Evolutionary conservation across 2,329 filamentous ascomycete genomes (phyloP).

Genomic region (Lecanicillium sp.): DNA sequence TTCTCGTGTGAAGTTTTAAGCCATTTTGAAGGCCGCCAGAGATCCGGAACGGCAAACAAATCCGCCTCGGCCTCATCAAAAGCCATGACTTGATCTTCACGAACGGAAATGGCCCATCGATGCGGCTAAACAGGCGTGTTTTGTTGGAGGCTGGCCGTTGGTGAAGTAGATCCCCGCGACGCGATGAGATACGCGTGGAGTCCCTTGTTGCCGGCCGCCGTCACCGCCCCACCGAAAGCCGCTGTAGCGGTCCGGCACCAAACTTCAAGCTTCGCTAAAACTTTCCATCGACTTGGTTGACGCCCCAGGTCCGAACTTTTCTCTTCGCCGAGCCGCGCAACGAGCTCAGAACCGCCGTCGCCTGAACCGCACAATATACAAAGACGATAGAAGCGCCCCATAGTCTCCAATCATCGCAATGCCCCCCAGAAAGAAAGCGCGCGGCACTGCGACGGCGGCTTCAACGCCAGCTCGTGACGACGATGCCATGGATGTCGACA

Average conservation of each 20-base stretch:
- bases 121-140: not conserved
- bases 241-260: too few species aligned
- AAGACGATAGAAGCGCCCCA: not conserved
- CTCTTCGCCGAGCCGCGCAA: too few species aligned
- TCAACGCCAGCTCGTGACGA: slow-evolving; percentile 45
- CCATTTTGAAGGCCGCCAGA: slow-evolving; percentile 48
- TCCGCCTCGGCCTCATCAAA: slow-evolving; percentile 37
- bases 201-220: too few species aligned
- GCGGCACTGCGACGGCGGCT: slow-evolving; percentile 48
- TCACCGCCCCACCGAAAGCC: too few species aligned
- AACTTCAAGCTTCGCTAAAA: too few species aligned
- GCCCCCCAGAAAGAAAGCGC: slow-evolving; percentile 64
- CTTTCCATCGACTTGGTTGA: too few species aligned
- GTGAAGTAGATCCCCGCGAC: too few species aligned
- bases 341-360: too few species aligned
- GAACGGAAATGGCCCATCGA: too few species aligned
- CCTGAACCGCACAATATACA: too few species aligned
- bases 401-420: slow-evolving; percentile 31
- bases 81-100: slow-evolving; percentile 17
- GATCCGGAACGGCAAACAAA: slow-evolving; percentile 55
- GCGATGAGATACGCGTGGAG: too few species aligned
- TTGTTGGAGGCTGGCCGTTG: not conserved
- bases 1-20: slow-evolving; percentile 22
- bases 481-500: slow-evolving; percentile 53
- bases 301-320: too few species aligned